Conservation (phyloP, 495 filamentous ascomycete genomes). For the Podospora pseudoanserina region DNA sequence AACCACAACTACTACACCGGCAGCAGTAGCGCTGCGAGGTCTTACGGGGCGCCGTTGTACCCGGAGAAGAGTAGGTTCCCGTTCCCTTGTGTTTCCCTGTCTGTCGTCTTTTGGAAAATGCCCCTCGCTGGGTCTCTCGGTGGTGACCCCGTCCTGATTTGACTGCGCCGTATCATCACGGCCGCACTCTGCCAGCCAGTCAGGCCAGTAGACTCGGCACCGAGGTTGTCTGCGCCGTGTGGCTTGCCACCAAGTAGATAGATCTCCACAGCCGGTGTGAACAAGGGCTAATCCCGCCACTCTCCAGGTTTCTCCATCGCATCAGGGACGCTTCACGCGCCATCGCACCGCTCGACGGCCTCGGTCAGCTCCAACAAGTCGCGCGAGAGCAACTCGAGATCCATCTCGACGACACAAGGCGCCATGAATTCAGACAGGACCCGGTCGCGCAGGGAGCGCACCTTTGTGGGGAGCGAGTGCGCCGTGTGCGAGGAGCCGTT, state of each 20-base stretch:
- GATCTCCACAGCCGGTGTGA: constrained; percentile 21
- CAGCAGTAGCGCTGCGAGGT: constrained; percentile 25
- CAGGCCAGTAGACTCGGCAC: constrained; percentile 6
- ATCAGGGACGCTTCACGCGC: constrained; percentile 38
- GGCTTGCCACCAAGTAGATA: not conserved
- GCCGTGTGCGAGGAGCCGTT: constrained; percentile 96
- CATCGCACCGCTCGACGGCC: constrained; percentile 42
- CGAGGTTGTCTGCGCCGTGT: constrained; percentile 2
- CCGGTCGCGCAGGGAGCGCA: constrained; percentile 82
- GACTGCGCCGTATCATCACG: constrained; percentile 16
- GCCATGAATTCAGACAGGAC: constrained; percentile 78
- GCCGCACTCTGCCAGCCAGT: constrained; percentile 3
- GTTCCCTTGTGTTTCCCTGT: constrained; percentile 2
- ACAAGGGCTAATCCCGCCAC: constrained; percentile 21
- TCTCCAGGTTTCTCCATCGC: constrained; percentile 38
- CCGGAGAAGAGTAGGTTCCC: constrained; percentile 46
- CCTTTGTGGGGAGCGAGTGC: constrained; percentile 91
- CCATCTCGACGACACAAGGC: constrained; percentile 26
- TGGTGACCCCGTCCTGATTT: constrained; percentile 10
- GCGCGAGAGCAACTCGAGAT: constrained; percentile 35
- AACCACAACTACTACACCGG: constrained; percentile 28
- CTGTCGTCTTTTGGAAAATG: constrained; percentile 1
- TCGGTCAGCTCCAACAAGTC: constrained; percentile 41
- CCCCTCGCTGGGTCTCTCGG: constrained; percentile 3
- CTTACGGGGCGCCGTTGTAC: constrained; percentile 31